Evolutionary conservation across 345 rosid species (phyloP), one percentile per base, ranked within the genome.

Genomic region (Hevea brasiliensis): DNA sequence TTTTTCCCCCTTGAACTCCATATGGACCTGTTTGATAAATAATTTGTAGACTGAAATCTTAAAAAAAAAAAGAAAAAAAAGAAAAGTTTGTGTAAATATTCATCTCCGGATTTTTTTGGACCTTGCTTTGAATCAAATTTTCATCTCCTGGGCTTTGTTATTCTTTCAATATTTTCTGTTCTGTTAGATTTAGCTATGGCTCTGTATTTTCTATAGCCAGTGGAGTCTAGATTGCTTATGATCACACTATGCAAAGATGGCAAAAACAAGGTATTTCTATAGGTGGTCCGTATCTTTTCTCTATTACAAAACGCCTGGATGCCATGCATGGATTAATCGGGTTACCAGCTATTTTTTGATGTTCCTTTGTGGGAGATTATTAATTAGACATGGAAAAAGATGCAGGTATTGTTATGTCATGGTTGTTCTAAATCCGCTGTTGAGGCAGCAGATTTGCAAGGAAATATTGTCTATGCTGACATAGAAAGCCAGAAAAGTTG

Each of bases 1-100:
- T 42, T 70, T 63, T 78, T 56, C 15, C 62, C 41, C 51, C 74
- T 21, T 37, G 4, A n/a, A 66, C 74, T 59, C 45, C 65, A 8
- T 41, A 6, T 65, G 80, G 71, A 61, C 79, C 79, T 84, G 91
- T 83, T 84, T 65, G 83, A 87, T 87, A 89, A 87, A 89, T 89
- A 89, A 89, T 53, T 56, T 81, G 85, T 83, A 75, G 81, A 77
- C 59, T 73, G 68, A 81, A 32, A 45, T 21, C 59, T n/a, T n/a
- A n/a, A 32, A 32, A 32, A 4, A 32, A 32, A 32, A 32, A 57
- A 51, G 47, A 45, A 65, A 61, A 56, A 48, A 20, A 15, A 50
- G 32, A 8, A 24, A 27, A 55, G 35, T 15, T 59, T 45, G 2
- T 81, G 85, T 82, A 60, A 68, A 74, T 80, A 37, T 35, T 59